Evolutionary conservation across 1,139 yeast species (phyloP).

Genomic region (Debaryomyces udenii): DNA sequence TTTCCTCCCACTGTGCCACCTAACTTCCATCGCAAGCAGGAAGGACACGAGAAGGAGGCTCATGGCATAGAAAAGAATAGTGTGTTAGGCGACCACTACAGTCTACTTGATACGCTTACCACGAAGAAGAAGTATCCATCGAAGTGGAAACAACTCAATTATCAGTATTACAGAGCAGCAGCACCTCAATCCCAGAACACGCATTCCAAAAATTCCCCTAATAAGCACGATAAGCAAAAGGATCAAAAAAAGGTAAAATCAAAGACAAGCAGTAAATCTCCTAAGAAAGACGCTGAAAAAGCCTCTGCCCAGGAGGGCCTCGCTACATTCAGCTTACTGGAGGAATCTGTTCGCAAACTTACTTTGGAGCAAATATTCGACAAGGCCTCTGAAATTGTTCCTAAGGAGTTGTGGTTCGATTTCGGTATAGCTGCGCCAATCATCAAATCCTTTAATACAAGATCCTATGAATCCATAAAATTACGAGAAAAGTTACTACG

Average conservation of each 20-base stretch:
- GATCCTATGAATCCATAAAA: constrained; percentile 54
- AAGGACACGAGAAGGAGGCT: constrained; percentile 11
- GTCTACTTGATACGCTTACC: constrained; percentile 56
- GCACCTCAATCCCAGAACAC: constrained; percentile 7
- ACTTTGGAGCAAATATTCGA: constrained; percentile 66
- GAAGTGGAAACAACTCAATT: constrained; percentile 60
- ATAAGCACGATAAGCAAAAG: neutral
- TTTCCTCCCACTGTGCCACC: constrained; percentile 57
- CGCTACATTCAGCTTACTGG: constrained; percentile 46
- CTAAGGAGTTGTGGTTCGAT: constrained; percentile 64
- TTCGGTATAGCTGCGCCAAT: constrained; percentile 64
- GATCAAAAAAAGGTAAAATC: constrained; percentile 2
- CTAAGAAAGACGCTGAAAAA: constrained; percentile 15
- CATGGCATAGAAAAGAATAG: constrained; percentile 22
- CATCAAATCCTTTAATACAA: constrained; percentile 72
- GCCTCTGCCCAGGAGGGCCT: constrained; percentile 41
- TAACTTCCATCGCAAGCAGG: constrained; percentile 29
- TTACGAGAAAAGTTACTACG: constrained; percentile 63
- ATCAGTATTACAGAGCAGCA: constrained; percentile 51
- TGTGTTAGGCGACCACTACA: constrained; percentile 51
- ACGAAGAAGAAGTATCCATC: constrained; percentile 52
- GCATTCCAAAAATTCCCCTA: constrained; percentile 4
- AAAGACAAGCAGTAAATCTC: constrained; percentile 10
- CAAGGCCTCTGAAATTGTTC: constrained; percentile 59
- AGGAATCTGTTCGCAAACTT: constrained; percentile 53